These are phyloP conservation scores for Tillandsia leiboldiana DNA, from an alignment of 176 grass and related monocot genomes.

Conservation along the genomic window DNA sequence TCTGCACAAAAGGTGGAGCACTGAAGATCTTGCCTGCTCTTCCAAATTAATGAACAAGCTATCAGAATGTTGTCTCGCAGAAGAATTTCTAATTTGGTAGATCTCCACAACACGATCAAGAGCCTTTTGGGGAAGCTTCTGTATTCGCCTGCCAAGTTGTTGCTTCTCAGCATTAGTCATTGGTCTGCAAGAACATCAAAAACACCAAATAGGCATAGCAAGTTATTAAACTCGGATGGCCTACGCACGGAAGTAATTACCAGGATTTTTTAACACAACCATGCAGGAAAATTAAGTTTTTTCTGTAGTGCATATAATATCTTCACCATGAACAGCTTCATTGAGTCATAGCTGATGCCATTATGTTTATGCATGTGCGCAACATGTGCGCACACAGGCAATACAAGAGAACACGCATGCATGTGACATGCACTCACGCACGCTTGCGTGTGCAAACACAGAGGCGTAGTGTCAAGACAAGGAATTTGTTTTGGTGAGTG, in stretches of 20 bases:
- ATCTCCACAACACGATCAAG: slow-evolving; percentile 45
- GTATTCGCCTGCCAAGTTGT: slow-evolving; percentile 45
- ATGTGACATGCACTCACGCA: too few species aligned
- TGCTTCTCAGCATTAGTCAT: slow-evolving; percentile 68
- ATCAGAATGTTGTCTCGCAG: slow-evolving; percentile 28
- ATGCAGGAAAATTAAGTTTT: neutral
- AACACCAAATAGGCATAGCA: too few species aligned
- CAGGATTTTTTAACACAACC: neutral
- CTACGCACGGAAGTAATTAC: neutral
- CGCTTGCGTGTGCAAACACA: too few species aligned
- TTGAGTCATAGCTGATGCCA: too few species aligned
- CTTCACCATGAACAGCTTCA: too few species aligned
- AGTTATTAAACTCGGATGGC: neutral
- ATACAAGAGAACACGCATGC: too few species aligned
- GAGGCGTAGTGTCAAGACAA: too few species aligned
- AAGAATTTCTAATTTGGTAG: slow-evolving; percentile 25
- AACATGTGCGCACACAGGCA: too few species aligned
- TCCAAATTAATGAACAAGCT: slow-evolving; percentile 43
- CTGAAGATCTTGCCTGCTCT: slow-evolving; percentile 34
- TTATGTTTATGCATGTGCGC: too few species aligned
- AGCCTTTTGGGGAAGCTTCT: slow-evolving; percentile 53
- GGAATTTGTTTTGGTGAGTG: too few species aligned
- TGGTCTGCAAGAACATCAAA: slow-evolving; percentile 24
- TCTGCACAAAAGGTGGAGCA: too few species aligned
- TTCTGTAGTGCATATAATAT: too few species aligned